Evolutionary conservation across 306 rosid genomes (phyloP).

Genomic region (Macrotyloma uniflorum): DNA sequence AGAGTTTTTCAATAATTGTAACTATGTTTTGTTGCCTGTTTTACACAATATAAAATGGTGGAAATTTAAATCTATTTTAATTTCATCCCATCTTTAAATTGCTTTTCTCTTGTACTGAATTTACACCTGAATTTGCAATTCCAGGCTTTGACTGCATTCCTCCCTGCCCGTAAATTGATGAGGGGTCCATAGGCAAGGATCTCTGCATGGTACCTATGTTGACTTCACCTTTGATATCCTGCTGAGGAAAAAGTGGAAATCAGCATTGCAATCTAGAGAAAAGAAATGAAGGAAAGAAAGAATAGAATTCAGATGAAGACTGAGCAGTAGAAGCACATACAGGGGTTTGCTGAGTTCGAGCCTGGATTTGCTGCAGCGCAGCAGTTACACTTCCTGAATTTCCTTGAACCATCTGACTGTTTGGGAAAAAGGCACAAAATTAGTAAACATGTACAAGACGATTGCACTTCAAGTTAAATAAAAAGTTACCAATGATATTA

Average conservation of each 20-base stretch:
- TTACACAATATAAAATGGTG: slow-evolving; percentile 13
- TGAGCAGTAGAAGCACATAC: slow-evolving; percentile 46
- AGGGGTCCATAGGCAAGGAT: slow-evolving; percentile 84
- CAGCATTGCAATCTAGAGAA: slow-evolving; percentile 22
- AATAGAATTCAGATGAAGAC: slow-evolving; percentile 25
- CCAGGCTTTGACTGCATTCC: slow-evolving; percentile 87
- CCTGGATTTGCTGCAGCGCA: slow-evolving; percentile 91
- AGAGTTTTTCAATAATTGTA: neutral
- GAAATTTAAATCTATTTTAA: neutral
- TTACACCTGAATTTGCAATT: slow-evolving; percentile 72
- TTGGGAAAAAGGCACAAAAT: slow-evolving; percentile 36
- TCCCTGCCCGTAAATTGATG: slow-evolving; percentile 83
- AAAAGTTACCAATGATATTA: slow-evolving; percentile 39
- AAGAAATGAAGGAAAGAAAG: slow-evolving; percentile 29
- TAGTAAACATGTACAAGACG: slow-evolving; percentile 26
- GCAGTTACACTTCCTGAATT: slow-evolving; percentile 75
- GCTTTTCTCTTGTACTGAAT: neutral
- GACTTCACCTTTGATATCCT: slow-evolving; percentile 79
- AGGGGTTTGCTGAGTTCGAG: slow-evolving; percentile 68
- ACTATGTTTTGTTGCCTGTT: neutral
- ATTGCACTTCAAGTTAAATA: slow-evolving; percentile 30
- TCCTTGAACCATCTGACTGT: slow-evolving; percentile 92
- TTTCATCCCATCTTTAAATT: slow-evolving; percentile 21
- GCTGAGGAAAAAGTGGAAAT: slow-evolving; percentile 30
- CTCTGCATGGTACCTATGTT: slow-evolving; percentile 74